Percentiles rank a stretch among this genome's conserved stretches.
Evolutionary conservation across 495 filamentous ascomycete species (phyloP).

Genomic region (Penicillium parvum): DNA sequence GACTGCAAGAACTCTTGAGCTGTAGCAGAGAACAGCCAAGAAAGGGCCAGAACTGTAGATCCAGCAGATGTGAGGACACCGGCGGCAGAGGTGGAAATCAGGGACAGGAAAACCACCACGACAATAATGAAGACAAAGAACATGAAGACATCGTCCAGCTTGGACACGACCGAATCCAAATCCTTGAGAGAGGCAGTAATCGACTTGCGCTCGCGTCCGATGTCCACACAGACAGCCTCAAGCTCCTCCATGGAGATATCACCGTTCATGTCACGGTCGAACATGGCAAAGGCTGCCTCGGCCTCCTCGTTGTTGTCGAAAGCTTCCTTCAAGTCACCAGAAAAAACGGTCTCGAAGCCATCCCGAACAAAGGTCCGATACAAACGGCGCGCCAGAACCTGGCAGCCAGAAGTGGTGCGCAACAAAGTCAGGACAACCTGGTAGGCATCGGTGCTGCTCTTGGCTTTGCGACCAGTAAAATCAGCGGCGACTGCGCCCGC

Average conservation of each 20-base stretch:
- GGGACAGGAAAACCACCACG: constrained; percentile 77
- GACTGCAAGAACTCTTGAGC: constrained; percentile 93
- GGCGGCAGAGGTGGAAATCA: constrained; percentile 85
- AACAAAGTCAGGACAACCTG: constrained; percentile 77
- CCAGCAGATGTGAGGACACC: constrained; percentile 81
- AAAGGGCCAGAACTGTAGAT: constrained; percentile 78
- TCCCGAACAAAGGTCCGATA: constrained; percentile 82
- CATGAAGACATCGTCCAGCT: constrained; percentile 82
- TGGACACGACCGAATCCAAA: constrained; percentile 89
- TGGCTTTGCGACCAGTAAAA: constrained; percentile 78
- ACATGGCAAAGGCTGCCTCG: constrained; percentile 87
- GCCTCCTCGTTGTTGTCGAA: constrained; percentile 86
- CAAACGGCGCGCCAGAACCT: constrained; percentile 85
- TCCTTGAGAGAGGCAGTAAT: constrained; percentile 94
- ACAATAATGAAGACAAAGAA: constrained; percentile 78
- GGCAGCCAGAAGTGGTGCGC: constrained; percentile 65
- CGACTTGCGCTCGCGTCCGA: constrained; percentile 90
- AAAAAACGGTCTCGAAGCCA: constrained; percentile 67
- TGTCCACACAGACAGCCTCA: constrained; percentile 89
- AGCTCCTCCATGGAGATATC: constrained; percentile 96
- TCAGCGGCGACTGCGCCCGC: constrained; percentile 91
- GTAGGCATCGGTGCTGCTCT: constrained; percentile 72
- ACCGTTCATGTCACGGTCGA: constrained; percentile 95
- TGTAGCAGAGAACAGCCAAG: constrained; percentile 88
- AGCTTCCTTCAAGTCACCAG: constrained; percentile 71